Evolutionary conservation across 2,329 filamentous ascomycete genomes (phyloP), one percentile per base, ranked within the genome.

Genomic region (Alternaria arborescens): DNA sequence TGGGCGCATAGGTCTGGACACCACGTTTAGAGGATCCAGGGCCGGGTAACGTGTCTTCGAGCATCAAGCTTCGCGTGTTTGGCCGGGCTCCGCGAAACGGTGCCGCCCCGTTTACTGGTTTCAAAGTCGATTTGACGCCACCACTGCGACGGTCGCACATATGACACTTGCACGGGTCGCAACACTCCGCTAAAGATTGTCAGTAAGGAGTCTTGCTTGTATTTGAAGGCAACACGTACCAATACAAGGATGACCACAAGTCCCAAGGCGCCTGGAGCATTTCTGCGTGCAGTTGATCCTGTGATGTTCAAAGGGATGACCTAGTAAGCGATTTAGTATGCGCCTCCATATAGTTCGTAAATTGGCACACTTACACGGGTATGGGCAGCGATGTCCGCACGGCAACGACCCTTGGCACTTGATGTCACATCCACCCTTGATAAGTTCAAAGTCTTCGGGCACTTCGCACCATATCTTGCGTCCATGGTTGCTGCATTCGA

Each of bases 401-500:
- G 75, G 72, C 38, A 79, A 64, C 1, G 24, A 16, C 11, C 73
- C 74, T 20, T 64, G 53, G 50, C 76, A 78, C 18, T 52, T 55
- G 20, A 58, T 22, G 30, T 73, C 68, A 47, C 76, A 78, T 0
- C 76, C 76, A 5, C 75, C 76, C 26, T 73, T 71, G 34, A 75
- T 66, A 3, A 58, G 48, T 1, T 72, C 66, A 68, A 74, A 78
- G 30, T 77, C 75, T 16, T 58, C 56, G 5, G 70, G 67, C 0
- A 67, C 60, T 44, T 80, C 76, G 30, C 93, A 83, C 46, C 82
- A 79, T 0, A 81, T 85, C 28, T 81, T 82, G 1, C 73, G 80
- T 0, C 78, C 72, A 71, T 94, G 91, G 0, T 83, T 85, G 6
- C 79, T 70, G 70, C 92, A 95, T 6, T 82, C 82, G 14, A 94